Evolutionary conservation across 2,329 filamentous ascomycete genomes (phyloP), one percentile per base, ranked within the genome.

Genomic region (Xylaria sp.): DNA sequence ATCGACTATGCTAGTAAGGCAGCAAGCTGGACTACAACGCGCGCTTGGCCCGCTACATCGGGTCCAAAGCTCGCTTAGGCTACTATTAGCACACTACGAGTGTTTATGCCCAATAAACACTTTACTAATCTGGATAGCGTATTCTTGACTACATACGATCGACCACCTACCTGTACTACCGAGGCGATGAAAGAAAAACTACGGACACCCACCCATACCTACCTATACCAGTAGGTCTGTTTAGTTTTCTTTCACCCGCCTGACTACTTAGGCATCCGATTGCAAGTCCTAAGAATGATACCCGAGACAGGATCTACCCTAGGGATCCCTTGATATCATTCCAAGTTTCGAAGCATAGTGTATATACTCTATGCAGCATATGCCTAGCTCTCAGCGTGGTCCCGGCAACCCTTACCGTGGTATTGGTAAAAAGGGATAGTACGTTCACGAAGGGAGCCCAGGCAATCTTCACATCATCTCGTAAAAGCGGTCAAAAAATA

Each of bases 391-490:
- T 37, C 9, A 18, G 18, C 5, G 37, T n/a, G 28, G 6, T 44
- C 9, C 18, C 13, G 20, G 18, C 41, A 9, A 28, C 25, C 20
- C 55, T 32, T 56, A 56, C 32, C 52, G 52, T 56, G 32, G n/a
- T 28, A 39, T 56, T 12, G 34, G 32, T 39, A 56, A 39, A 56
- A 23, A 25, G n/a, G n/a, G 32, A 18, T 15, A 8, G 52, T 20
- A 28, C 3, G 32, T 55, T 55, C 18, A 44, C 12, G 25, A 55
- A 41, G 20, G n/a, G 18, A 28, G 18, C 46, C 9, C 32, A 56
- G 54, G 54, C 54, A 56, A 56, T 23, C 13, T n/a, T 9, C 34
- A 56, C 54, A 23, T 12, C 54, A 25, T 57, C 54, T 6, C 41
- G 34, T 28, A 9, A 56, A 23, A 6, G n/a, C 18, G 10, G 32